phyloP scores from a whole-genome alignment of 179 eudicot genomes.

The Heliamphora pulchella region DNA sequence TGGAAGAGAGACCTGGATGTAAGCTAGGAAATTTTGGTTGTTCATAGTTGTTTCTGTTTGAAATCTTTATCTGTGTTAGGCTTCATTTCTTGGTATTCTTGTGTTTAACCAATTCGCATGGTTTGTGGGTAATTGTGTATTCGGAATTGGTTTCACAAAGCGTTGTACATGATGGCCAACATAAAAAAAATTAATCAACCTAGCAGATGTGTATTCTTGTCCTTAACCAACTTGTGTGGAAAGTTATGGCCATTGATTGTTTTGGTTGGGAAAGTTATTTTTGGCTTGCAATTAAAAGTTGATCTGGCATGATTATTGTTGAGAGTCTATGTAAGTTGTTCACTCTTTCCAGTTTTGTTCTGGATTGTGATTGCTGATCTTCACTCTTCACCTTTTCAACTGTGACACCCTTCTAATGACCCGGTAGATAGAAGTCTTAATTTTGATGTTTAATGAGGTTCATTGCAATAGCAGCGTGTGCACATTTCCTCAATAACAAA shows the following conservation, averaged over 20 bases:
- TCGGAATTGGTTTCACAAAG: too few species aligned
- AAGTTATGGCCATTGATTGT: not conserved
- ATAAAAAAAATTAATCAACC: not conserved
- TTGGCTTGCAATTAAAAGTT: constrained; percentile 1
- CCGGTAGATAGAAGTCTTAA: not conserved
- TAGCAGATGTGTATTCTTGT: not conserved
- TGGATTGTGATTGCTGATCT: not conserved
- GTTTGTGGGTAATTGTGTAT: too few species aligned
- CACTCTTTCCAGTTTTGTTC: not conserved
- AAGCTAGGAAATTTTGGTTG: too few species aligned
- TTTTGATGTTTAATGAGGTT: too few species aligned
- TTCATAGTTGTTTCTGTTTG: too few species aligned
- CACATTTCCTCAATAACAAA: too few species aligned
- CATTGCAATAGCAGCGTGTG: too few species aligned
- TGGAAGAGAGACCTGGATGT: too few species aligned
- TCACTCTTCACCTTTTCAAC: not conserved
- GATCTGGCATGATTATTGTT: not conserved
- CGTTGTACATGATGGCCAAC: too few species aligned
- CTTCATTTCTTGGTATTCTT: too few species aligned
- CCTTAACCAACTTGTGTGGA: not conserved
- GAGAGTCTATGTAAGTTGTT: not conserved
- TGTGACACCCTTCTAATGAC: not conserved
- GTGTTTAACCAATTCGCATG: too few species aligned
- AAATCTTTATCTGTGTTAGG: too few species aligned
- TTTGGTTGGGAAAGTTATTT: constrained; percentile 2